These are phyloP conservation scores for Fusarium sp. DNA, from an alignment of 2,329 filamentous ascomycete species.

Conservation along the genomic window DNA sequence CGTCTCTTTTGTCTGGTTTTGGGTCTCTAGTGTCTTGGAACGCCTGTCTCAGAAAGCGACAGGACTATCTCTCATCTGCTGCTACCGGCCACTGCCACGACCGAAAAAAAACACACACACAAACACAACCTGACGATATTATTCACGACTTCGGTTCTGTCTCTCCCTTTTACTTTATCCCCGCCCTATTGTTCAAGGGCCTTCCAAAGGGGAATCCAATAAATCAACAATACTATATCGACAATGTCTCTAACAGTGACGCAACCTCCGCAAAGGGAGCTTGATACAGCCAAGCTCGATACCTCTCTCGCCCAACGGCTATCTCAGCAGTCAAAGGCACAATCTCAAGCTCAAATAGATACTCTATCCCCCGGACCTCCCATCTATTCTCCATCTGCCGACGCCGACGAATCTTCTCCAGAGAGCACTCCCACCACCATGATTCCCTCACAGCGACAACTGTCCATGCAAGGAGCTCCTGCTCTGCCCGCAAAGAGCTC, in stretches of 20 bases:
- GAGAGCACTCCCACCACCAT: constrained; percentile 45
- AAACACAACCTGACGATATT: constrained; percentile 29
- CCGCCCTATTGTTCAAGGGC: constrained; percentile 32
- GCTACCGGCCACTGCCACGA: constrained; percentile 37
- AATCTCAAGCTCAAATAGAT: constrained; percentile 42
- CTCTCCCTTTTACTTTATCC: constrained; percentile 23
- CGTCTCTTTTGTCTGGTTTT: constrained; percentile 41
- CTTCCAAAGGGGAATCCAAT: constrained; percentile 36
- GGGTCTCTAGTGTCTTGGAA: constrained; percentile 30
- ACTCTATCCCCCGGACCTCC: constrained; percentile 43
- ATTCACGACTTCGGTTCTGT: constrained; percentile 18
- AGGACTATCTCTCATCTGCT: not conserved
- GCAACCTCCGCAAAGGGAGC: constrained; percentile 38
- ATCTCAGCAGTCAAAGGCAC: constrained; percentile 30
- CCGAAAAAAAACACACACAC: not conserved
- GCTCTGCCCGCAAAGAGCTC: constrained; percentile 63
- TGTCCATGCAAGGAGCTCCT: constrained; percentile 49
- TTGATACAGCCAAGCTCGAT: constrained; percentile 36
- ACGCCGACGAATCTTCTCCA: constrained; percentile 39
- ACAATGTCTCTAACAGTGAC: constrained; percentile 43
- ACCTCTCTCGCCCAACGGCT: constrained; percentile 31
- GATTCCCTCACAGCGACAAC: constrained; percentile 44
- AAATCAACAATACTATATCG: constrained; percentile 27
- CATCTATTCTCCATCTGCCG: constrained; percentile 42
- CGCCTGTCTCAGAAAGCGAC: constrained; percentile 26